Evolutionary conservation across 129 eudicot species (phyloP).

Genomic region (Kitagawia praeruptora): DNA sequence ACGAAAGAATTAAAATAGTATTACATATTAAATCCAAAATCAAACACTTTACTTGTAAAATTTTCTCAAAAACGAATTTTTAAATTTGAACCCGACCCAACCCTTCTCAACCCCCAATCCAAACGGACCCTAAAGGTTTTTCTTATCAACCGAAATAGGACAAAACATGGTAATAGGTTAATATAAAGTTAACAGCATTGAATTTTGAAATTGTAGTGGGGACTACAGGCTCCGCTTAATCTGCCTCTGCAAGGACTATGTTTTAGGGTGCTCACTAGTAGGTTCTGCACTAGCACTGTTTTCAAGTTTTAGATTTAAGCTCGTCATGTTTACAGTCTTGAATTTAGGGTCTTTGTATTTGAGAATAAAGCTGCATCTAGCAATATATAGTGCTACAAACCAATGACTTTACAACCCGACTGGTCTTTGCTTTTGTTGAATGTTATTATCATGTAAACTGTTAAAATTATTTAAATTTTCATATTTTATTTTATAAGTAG

Average conservation of each 20-base stretch:
- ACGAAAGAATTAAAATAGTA: too few species aligned
- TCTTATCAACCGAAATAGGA: not conserved
- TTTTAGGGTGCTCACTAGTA: not conserved
- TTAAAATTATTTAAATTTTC: not conserved
- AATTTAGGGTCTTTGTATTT: not conserved
- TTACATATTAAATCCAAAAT: too few species aligned
- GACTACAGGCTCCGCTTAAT: not conserved
- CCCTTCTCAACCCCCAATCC: too few species aligned
- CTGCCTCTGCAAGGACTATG: not conserved
- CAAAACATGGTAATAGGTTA: not conserved
- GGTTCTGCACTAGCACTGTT: not conserved
- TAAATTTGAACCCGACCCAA: too few species aligned
- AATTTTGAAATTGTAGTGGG: not conserved
- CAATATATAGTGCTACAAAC: not conserved
- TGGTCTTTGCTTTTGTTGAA: not conserved
- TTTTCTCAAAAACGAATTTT: too few species aligned
- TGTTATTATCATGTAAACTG: not conserved
- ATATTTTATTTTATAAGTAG: not conserved
- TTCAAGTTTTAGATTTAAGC: not conserved
- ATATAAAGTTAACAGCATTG: not conserved
- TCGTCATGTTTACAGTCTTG: not conserved
- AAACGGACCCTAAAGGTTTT: too few species aligned
- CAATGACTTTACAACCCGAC: not conserved
- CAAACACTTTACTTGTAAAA: too few species aligned
- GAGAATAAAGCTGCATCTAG: not conserved